A percentile compares a stretch with the other conserved stretches of the same genome.
Evolutionary conservation across 305 asterid genomes (phyloP).

Genomic region (Fraxinus greggii): DNA sequence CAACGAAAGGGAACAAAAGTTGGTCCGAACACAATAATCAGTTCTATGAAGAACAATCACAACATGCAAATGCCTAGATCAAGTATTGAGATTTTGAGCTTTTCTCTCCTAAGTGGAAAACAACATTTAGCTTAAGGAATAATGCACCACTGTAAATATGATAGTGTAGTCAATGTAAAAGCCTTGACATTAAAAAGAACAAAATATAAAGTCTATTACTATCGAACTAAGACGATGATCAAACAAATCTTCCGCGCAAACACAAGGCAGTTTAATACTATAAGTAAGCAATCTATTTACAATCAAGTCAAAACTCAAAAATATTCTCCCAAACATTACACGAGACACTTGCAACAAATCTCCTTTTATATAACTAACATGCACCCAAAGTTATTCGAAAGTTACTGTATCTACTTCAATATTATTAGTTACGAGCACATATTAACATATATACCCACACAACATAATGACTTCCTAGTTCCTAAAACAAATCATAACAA

Average conservation of each 20-base stretch:
- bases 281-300: not conserved
- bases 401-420: not conserved
- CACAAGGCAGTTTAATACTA: not conserved
- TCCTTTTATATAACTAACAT: not conserved
- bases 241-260: not conserved
- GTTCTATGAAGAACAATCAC: not conserved
- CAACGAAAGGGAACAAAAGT: not conserved
- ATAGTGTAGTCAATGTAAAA: not conserved
- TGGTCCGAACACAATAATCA: not conserved
- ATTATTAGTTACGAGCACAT: not conserved
- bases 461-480: too few species aligned
- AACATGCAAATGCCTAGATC: not conserved
- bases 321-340: too few species aligned
- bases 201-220: not conserved
- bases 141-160: not conserved
- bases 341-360: too few species aligned
- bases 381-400: not conserved
- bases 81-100: not conserved
- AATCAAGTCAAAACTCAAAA: too few species aligned
- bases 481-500: too few species aligned
- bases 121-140: not conserved
- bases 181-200: not conserved
- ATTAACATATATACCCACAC: not conserved
- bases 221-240: not conserved
- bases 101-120: not conserved